A percentile compares a stretch with the other conserved stretches of the same genome.
These are phyloP conservation scores for Trichophyton verrucosum DNA, from an alignment of 2,329 filamentous ascomycete genomes.

Conservation along the genomic window DNA sequence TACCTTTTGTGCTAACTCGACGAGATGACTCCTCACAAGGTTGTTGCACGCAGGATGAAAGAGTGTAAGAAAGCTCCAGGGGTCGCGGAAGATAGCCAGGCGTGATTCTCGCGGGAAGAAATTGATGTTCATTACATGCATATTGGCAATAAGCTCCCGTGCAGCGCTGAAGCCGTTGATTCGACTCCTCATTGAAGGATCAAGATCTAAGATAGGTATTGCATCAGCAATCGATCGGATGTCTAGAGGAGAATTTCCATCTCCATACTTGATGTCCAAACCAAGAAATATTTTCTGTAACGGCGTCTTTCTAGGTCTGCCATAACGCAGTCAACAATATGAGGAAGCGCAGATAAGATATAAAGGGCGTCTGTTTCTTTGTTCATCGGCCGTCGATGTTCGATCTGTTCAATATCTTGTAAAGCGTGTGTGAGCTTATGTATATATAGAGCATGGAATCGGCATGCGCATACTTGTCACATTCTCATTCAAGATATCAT, in stretches of 20 bases:
- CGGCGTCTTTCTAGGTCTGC: slow-evolving; percentile 77
- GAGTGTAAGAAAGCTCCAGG: slow-evolving; percentile 86
- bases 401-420: slow-evolving; percentile 85
- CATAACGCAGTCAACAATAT: slow-evolving; percentile 87
- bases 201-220: slow-evolving; percentile 43
- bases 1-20: slow-evolving; percentile 78
- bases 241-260: slow-evolving; percentile 2
- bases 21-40: slow-evolving; percentile 70
- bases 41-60: slow-evolving; percentile 85
- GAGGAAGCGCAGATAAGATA: slow-evolving; percentile 69
- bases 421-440: slow-evolving; percentile 7
- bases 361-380: slow-evolving; percentile 92
- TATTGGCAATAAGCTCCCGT: slow-evolving; percentile 63
- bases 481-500: slow-evolving; percentile 93
- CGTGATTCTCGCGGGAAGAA: slow-evolving; percentile 87
- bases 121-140: slow-evolving; percentile 73
- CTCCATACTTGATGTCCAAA: slow-evolving; percentile 62
- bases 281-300: slow-evolving; percentile 65
- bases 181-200: slow-evolving; percentile 56
- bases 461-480: slow-evolving; percentile 59
- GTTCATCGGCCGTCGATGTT: slow-evolving; percentile 70
- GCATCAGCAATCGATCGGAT: not conserved
- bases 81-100: slow-evolving; percentile 80
- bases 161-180: slow-evolving; percentile 60
- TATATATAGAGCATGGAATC: not conserved